Base-by-base conservation (phyloP, 495 filamentous ascomycete species). In the Xylaria grammica region DNA sequence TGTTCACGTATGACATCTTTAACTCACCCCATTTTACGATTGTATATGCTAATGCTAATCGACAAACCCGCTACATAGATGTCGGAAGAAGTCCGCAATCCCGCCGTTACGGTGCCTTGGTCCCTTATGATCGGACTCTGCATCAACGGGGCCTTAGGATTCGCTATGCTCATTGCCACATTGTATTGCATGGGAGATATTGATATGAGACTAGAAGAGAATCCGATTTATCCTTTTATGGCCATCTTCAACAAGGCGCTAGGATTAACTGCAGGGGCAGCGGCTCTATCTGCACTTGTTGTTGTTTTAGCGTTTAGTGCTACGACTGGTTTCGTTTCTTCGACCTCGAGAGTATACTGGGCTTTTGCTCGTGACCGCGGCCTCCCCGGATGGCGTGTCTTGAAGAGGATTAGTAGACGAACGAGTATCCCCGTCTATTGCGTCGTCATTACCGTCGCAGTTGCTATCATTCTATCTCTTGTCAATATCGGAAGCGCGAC, bases 331-430 rank as follows among this genome's bases (percentile, higher is more conserved):
- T 73, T 79, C 24, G 69, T 85, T 4, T 85, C 86, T 3, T 81
- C 84, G 5, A 78, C 81, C 13, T 85, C 82, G 2, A 78, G 87
- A 22, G 79, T 84, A 50, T 76, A 75, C 15, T 89, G 84, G 82
- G 79, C 86, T 1, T 89, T 90, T 67, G 85, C 87, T 10, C 72
- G 86, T 8, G 87, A 90, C 67, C 72, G 79, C 15, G 87, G 85
- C 11, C 72, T 89, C 0, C 87, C 87, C 6, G 86, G 84, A 66
- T 82, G 81, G 13, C 64, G 66, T 3, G 79, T 81, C 63, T 81
- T 88, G 44, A 76, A 72, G 13, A 67, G 77, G 34, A 80, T 73
- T 8, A 63, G 65, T 53, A 22, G 22, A 24, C 40, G 53, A 8
- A 68, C 67, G 3, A 64, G 64, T 0, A 81, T 88, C 29, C 86